These are phyloP conservation scores for Suillus lakei DNA, from an alignment of 768 basidiomycete genomes.

Conservation along the genomic window DNA sequence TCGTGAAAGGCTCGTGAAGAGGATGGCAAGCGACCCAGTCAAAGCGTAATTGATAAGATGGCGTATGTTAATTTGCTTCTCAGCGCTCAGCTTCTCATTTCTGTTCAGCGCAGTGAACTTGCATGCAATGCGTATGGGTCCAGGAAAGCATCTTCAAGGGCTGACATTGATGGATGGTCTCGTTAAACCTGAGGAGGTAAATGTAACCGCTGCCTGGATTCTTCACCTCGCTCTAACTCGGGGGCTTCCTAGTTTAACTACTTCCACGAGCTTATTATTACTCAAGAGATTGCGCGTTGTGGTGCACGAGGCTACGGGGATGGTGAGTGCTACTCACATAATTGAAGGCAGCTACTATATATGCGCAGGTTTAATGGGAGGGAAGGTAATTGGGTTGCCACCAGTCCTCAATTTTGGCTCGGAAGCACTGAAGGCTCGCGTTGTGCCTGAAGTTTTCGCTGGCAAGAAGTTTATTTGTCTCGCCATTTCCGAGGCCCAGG, in stretches of 20 bases:
- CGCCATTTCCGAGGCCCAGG: slow-evolving; percentile 79
- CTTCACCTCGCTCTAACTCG: slow-evolving; percentile 14
- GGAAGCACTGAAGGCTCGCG: slow-evolving; percentile 51
- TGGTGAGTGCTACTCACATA: slow-evolving; percentile 38
- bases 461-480: slow-evolving; percentile 75
- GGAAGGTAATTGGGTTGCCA: slow-evolving; percentile 72
- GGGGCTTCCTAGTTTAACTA: slow-evolving; percentile 55
- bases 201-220: slow-evolving; percentile 12
- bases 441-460: slow-evolving; percentile 54
- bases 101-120: slow-evolving; percentile 62
- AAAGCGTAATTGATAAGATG: slow-evolving; percentile 81
- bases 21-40: slow-evolving; percentile 86
- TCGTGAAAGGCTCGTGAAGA: slow-evolving; percentile 66
- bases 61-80: slow-evolving; percentile 49
- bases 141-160: slow-evolving; percentile 84
- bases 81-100: neutral
- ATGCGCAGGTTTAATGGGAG: slow-evolving; percentile 48
- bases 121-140: slow-evolving; percentile 92
- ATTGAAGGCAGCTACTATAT: neutral
- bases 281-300: slow-evolving; percentile 63
- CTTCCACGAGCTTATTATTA: slow-evolving; percentile 74
- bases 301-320: slow-evolving; percentile 70
- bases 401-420: slow-evolving; percentile 73
- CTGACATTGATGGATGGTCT: slow-evolving; percentile 73
- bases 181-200: slow-evolving; percentile 75